Evolutionary conservation across 139 green algal species (phyloP), one percentile per base, ranked within the genome.

Genomic region (Asterochloris erici): DNA sequence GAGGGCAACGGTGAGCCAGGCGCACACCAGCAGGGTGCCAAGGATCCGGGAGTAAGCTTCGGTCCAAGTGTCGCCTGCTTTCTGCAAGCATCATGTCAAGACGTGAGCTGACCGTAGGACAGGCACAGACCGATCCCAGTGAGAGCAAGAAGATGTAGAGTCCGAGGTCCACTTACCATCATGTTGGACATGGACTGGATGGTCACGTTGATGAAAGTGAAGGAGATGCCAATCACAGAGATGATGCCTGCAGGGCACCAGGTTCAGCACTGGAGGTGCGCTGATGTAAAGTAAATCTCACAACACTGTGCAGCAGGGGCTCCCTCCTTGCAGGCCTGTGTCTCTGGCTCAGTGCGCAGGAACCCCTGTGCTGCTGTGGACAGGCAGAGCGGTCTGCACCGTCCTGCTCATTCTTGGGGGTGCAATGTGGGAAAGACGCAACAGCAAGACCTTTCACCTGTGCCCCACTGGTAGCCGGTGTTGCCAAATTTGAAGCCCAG

Each of bases 171-270:
- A 9, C 76, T 80, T 19, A 80, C 68, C 38, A 89, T 68, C 68
- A 63, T 84, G 66, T 74, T 83, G 64, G 74, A 23, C 69, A 91
- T 89, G 68, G 66, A 79, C 12, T 63, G 28, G 60, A 86, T 83
- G 63, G 74, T 85, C 28, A 94, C 89, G 75, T 90, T 89, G 61
- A 96, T 74, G 60, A 90, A 91, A 4, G 91, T 92, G 86, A 96
- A 95, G 66, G 82, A 90, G 66, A 89, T 90, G 38, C 90, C 90
- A 81, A 93, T 90, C 13, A 95, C 91, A 15, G 86, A 92, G 15
- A 95, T 85, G 81, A 93, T 85, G 70, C 88, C 89, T 27, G 83
- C 38, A 54, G 6, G 81, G 73, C 92, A 71, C 19, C 21, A 26
- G 66, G 21, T 71, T 1, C 10, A 4, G 17, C 66, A 71, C 14